Evolutionary conservation across 768 basidiomycete genomes (phyloP), one percentile per base, ranked within the genome.

Genomic region (Boletus bicolor): DNA sequence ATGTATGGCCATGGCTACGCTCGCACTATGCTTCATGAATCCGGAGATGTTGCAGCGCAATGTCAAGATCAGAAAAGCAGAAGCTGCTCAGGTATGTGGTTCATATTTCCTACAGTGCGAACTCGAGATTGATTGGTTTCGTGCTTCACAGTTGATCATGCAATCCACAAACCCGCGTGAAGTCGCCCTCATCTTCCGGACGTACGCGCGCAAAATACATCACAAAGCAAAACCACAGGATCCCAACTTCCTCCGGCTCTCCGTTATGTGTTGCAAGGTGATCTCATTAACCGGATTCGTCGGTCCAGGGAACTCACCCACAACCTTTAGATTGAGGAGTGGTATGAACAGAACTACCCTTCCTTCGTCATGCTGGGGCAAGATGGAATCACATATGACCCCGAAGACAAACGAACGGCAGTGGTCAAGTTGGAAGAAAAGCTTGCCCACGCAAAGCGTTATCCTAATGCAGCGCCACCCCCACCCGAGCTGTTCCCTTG

Each of bases 21-120:
- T 99, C 21, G 83, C 87, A 48, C 72, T 91, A 44, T 96, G 93
- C 71, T 98, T 94, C 76, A 94, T 92, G 91, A 98, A 98, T 74
- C 82, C 82, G 8, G 76, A 75, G 8, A 89, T 98, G 81, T 84
- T 98, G 72, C 80, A 87, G 61, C 73, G 80, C 64, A 95, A 97
- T 68, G 85, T 97, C 69, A 98, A 99, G 75, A 99, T 99, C 58
- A 82, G 95, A 55, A 94, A 93, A 68, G 93, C 93, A 1, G 83
- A 86, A 61, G 93, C 96, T 44, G 93, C 94, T 2, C 64, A 75
- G 61, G 95, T 93, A 66, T 53, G 86, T 74, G 7, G 19, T 26
- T 58, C 44, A 21, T 1, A 10, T 8, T 15, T 44, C 14, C 35
- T 24, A 24, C 54, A 24, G 7, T 21, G 34, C 14, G 12, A 26